Evolutionary conservation across 331 rosid genomes (phyloP).

Genomic region (Rosa hybrid): DNA sequence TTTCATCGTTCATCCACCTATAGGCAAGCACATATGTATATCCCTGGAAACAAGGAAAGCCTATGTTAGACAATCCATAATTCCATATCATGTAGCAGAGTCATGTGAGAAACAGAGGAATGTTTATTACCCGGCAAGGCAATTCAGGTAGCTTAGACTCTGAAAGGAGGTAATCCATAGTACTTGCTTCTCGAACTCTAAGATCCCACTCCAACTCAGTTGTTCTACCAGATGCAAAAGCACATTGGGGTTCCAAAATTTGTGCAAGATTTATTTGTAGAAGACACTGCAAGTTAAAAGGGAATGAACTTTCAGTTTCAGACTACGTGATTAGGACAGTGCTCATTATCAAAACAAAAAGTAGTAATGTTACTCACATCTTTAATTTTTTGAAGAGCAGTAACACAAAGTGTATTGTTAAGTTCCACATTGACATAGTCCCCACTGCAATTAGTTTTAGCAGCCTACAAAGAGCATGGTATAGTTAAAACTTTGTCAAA

Average conservation of each 20-base stretch:
- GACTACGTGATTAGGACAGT: background rate
- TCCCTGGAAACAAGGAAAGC: background rate
- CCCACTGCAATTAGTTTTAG: constrained; percentile 21
- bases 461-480: constrained; percentile 7
- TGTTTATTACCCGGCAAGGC: constrained; percentile 22
- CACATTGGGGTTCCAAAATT: constrained; percentile 33
- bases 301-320: background rate
- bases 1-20: constrained; percentile 23
- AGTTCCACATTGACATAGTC: constrained; percentile 22
- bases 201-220: constrained; percentile 24
- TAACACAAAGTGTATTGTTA: constrained; percentile 26
- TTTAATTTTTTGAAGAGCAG: constrained; percentile 19
- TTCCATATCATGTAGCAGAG: background rate
- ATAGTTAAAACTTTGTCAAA: background rate
- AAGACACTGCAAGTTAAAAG: constrained; percentile 19
- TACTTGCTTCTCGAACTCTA: constrained; percentile 6
- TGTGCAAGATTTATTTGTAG: constrained; percentile 29
- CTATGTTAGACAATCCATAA: background rate
- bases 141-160: constrained; percentile 19
- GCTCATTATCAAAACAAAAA: background rate
- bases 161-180: constrained; percentile 14
- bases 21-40: constrained; percentile 22
- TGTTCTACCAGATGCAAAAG: constrained; percentile 25
- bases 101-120: no score
- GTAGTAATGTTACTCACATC: constrained; percentile 6